Evolutionary conservation across 345 rosid genomes (phyloP), one percentile per base, ranked within the genome.

Genomic region (Sonneratia alba): DNA sequence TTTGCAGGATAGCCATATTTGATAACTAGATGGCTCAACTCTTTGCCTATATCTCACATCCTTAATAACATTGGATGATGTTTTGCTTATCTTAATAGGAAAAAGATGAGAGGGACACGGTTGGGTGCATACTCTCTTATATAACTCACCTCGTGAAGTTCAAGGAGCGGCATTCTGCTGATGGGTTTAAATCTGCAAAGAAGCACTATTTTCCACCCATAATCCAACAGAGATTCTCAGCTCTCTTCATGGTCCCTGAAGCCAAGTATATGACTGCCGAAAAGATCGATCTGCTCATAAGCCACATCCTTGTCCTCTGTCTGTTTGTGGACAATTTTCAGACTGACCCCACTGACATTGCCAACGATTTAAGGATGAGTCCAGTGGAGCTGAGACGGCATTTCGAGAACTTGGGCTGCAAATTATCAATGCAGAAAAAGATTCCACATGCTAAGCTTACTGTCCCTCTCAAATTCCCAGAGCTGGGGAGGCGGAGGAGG

Each of bases 121-220:
- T 79, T 8, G 71, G 83, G 32, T 63, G 86, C 66, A 68, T 87
- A 70, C 81, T 89, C 42, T 85, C 91, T 0, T 86, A 79, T 56
- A 79, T 95, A 36, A 84, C 82, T 51, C 99, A 92, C 75, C 91
- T 95, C 53, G 37, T 95, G 43, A 95, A 88, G 86, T 95, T 87
- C 77, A 95, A 87, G 74, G 97, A 92, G 74, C 68, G 51, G 77
- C 82, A 81, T 66, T 79, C 90, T 36, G 69, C 86, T 79, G 86
- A 80, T 10, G 87, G 88, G 34, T 70, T 53, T 3, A 77, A 83
- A 11, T 84, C 92, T 7, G 85, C 92, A 32, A 92, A 82, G 85
- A 72, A 73, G 34, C 97, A 90, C 65, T 82, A 22, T 62, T 75
- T 87, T 70, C 99, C 98, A 3, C 69, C 51, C 78, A 77, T 87